Evolutionary conservation across 805 yeast species (phyloP).

Genomic region (Saccharomycopsis javanensis): DNA sequence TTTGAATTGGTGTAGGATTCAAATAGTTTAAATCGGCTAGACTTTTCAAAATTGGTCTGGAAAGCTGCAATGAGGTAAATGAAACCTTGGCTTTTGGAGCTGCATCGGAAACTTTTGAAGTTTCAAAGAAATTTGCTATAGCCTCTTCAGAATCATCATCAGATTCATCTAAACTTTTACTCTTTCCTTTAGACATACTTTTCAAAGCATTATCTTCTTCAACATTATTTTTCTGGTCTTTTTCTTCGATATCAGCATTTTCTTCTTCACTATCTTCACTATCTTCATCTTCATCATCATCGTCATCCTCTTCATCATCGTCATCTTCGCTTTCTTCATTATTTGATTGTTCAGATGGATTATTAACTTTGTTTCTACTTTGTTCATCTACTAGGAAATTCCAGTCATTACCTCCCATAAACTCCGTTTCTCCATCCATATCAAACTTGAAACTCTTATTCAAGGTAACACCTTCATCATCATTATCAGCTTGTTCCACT

Average conservation of each 20-base stretch:
- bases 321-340: conserved; percentile 6
- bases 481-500: conserved; percentile 22
- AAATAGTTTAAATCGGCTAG: conserved; percentile 69
- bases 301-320: conserved; percentile 4
- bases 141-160: conserved; percentile 70
- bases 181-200: conserved; percentile 28
- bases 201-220: conserved; percentile 63
- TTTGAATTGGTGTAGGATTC: conserved; percentile 91
- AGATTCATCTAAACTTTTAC: conserved; percentile 28
- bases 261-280: conserved; percentile 16
- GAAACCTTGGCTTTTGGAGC: conserved; percentile 39
- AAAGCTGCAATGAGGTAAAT: conserved; percentile 69
- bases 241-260: neutral
- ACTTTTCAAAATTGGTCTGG: conserved; percentile 86
- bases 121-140: conserved; percentile 69
- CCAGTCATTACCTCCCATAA: conserved; percentile 63
- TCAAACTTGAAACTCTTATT: conserved; percentile 70
- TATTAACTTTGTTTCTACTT: conserved; percentile 14
- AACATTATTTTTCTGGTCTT: conserved; percentile 15
- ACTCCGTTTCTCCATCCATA: conserved; percentile 40
- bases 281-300: conserved; percentile 20
- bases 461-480: conserved; percentile 34
- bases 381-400: conserved; percentile 52
- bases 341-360: conserved; percentile 6
- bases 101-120: conserved; percentile 40